Conservation (phyloP, 2,329 filamentous ascomycete genomes). For the Cladosporium cucumerinum region DNA sequence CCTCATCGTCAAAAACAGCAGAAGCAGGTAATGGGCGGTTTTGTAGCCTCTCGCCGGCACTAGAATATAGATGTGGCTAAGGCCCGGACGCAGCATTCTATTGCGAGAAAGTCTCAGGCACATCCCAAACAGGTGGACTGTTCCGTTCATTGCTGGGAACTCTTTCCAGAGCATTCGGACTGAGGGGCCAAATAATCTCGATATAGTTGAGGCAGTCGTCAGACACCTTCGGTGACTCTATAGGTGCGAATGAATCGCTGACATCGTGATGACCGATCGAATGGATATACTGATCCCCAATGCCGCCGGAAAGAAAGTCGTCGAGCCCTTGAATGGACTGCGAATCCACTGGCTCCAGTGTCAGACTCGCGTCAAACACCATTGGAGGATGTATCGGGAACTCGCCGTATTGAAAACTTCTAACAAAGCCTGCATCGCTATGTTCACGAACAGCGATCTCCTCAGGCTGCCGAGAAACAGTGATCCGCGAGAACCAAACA, state of each 20-base stretch:
- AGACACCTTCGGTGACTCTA: background rate
- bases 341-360: too few species aligned
- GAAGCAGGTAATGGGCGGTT: background rate
- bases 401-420: too few species aligned
- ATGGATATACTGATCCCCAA: too few species aligned
- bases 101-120: background rate
- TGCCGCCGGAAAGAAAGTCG: too few species aligned
- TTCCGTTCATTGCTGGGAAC: background rate
- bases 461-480: background rate
- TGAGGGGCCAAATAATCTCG: background rate
- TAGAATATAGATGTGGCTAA: background rate
- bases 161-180: background rate
- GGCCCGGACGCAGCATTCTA: background rate
- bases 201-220: background rate
- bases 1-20: too few species aligned
- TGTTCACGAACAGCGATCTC: background rate
- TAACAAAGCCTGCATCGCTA: too few species aligned
- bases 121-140: background rate
- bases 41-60: background rate
- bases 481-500: background rate
- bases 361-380: too few species aligned
- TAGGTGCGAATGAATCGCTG: too few species aligned
- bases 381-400: too few species aligned
- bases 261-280: too few species aligned
- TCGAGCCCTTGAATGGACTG: too few species aligned